These are phyloP conservation scores for Elaeis oleifera DNA, from an alignment of 202 grass and related monocot genomes.

Conservation along the genomic window DNA sequence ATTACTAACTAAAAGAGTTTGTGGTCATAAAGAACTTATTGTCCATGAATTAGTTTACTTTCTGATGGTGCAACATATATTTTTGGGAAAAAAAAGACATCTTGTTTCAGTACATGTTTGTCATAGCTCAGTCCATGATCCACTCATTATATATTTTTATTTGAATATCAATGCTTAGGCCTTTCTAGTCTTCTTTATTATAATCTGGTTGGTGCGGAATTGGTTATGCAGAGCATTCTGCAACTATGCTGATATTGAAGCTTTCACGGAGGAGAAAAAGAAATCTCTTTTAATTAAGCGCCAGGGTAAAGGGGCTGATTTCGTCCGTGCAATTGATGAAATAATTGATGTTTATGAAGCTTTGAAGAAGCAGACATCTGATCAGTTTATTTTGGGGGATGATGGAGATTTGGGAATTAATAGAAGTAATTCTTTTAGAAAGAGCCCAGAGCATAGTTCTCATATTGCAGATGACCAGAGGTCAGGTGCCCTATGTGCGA, in stretches of 20 bases:
- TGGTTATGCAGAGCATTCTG: constrained; percentile 64
- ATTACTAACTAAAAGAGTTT: no score
- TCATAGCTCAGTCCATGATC: no score
- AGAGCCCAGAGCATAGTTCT: constrained; percentile 24
- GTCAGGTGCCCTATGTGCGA: constrained; percentile 21
- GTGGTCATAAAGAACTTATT: no score
- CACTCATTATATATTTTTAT: constrained; percentile 9
- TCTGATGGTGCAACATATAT: no score
- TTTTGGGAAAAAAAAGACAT: no score
- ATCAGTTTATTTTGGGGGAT: constrained; percentile 17
- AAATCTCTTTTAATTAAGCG: constrained; percentile 68
- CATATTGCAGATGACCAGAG: constrained; percentile 30
- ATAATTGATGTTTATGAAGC: constrained; percentile 83
- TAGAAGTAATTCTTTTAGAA: constrained; percentile 31
- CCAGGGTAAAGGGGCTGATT: constrained; percentile 89
- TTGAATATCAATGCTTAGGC: neutral
- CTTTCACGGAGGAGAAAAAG: constrained; percentile 97
- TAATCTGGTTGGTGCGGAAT: constrained; percentile 26
- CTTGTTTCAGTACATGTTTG: no score
- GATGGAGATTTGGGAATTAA: constrained; percentile 26
- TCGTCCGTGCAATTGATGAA: constrained; percentile 84
- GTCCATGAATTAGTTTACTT: no score
- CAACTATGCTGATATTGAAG: constrained; percentile 85
- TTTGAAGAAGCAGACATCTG: constrained; percentile 46
- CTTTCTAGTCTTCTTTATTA: neutral